Base-by-base conservation (phyloP, 805 yeast genomes). In the Candida nitratophila region DNA sequence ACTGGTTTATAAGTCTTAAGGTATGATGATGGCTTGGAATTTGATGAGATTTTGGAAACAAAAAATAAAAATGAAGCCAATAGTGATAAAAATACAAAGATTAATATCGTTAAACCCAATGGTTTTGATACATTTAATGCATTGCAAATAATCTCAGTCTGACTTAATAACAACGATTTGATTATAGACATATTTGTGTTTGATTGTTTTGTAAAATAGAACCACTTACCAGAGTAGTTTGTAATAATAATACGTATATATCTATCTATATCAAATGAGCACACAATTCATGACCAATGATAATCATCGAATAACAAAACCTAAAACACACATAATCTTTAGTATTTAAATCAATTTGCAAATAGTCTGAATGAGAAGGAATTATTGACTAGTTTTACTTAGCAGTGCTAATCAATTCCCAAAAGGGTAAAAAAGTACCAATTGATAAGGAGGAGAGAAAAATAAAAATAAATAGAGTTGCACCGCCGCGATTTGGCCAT, bases 1-100 rank as follows among this genome's bases (percentile, higher is more conserved):
- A 66, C 40, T 11, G 70, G 70, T 20, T 49, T 54, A 37, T 52
- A 59, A 5, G 26, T 29, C 41, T 55, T 56, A 1, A 32, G 39
- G 15, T 43, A 52, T 16, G 55, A 3, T 14, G 39, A 16, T 11
- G 10, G 2, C 19, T 33, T 16, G 26, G n/a, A 16, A 14, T 26
- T 33, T 5, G 19, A 8, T 6, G 26, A 4, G 2, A 29, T 11
- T 30, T 37, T 30, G 16, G 42, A 35, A 31, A 35, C 11, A 37
- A 38, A 46, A 16, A 41, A 10, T 16, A 35, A 5, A 27, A 47
- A 41, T 27, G 49, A 44, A 11, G 38, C 35, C 10, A 40, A 10
- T 17, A 44, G 20, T 9, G 42, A 42, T 24, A 47, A 32, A 21
- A 48, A 41, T 15, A 39, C 46, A 24, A 45, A 11, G 7, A 41